A percentile compares a stretch with the other conserved stretches of the same genome.
Conservation (phyloP, 805 yeast species). For the Myxozyma udenii region DNA sequence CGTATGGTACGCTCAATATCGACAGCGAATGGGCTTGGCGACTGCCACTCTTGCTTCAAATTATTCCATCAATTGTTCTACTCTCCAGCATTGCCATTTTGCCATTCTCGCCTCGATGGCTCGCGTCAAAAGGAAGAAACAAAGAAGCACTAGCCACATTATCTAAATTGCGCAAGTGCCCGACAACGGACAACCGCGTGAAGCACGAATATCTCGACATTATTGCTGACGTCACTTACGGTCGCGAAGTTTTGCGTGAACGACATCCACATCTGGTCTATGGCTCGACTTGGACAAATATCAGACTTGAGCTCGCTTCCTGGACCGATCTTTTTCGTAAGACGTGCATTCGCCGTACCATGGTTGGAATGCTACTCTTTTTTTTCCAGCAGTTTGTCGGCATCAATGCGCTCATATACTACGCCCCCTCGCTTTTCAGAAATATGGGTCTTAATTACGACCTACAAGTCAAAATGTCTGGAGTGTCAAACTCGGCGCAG, state of each 20-base stretch:
- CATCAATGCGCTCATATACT: conserved; percentile 48
- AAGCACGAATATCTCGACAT: conserved; percentile 20
- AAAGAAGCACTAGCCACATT: conserved; percentile 32
- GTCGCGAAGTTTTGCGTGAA: neutral
- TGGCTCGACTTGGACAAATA: neutral
- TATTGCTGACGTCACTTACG: conserved; percentile 20
- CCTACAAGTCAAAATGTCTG: conserved; percentile 31
- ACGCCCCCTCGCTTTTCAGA: conserved; percentile 46
- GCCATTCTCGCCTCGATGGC: conserved; percentile 55
- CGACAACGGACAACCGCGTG: conserved; percentile 5
- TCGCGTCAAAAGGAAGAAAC: conserved; percentile 33
- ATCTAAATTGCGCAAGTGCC: conserved; percentile 28
- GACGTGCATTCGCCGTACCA: neutral
- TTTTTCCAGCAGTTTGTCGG: conserved; percentile 40
- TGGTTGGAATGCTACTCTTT: conserved; percentile 5
- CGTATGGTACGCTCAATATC: conserved; percentile 34
- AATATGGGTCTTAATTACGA: conserved; percentile 43
- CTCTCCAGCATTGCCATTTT: conserved; percentile 43
- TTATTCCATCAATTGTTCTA: conserved; percentile 49
- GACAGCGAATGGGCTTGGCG: conserved; percentile 40
- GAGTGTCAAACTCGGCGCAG: conserved; percentile 45
- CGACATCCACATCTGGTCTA: neutral
- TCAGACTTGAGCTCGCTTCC: neutral
- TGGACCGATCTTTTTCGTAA: conserved; percentile 9
- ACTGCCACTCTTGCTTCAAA: conserved; percentile 50